Conservation (phyloP, 2,329 filamentous ascomycete genomes). For the Pseudofabraea citricarpa region DNA sequence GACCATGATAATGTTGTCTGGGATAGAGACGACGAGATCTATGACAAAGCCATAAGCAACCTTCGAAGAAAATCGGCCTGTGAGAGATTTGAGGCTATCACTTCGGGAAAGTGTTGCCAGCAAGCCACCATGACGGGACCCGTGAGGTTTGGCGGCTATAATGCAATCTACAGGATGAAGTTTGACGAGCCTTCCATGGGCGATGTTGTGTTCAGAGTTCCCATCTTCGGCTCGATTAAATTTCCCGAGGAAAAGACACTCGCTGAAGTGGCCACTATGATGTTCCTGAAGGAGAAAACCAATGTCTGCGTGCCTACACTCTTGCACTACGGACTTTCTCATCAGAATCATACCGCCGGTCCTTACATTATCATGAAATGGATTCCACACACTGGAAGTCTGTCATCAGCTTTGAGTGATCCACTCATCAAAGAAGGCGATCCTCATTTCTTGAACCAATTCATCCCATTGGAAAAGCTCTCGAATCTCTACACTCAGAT, state of each 20-base stretch:
- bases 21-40: conserved; percentile 6
- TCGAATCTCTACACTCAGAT: conserved; percentile 4
- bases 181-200: conserved; percentile 1
- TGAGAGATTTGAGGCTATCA: conserved; percentile 2
- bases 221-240: neutral
- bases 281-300: conserved; percentile 4
- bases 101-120: conserved; percentile 2
- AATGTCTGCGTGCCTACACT: neutral
- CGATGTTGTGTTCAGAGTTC: conserved; percentile 1
- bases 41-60: conserved; percentile 2
- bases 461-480: conserved; percentile 4
- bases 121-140: conserved; percentile 4
- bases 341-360: conserved; percentile 2
- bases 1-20: conserved; percentile 6
- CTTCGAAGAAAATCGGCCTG: conserved; percentile 3
- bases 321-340: conserved; percentile 1
- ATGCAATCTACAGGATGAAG: conserved; percentile 5
- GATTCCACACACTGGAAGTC: conserved; percentile 7
- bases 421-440: conserved; percentile 24
- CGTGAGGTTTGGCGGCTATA: conserved; percentile 4
- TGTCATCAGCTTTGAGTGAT: conserved; percentile 4
- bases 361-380: conserved; percentile 11
- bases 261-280: conserved; percentile 4
- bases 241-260: conserved; percentile 8
- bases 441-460: conserved; percentile 23